Percentiles rank a stretch among this genome's conserved stretches.
phyloP scores from a whole-genome alignment of 225 moss, liverwort and hornwort species.

The Rhytidiadelphus loreus region DNA sequence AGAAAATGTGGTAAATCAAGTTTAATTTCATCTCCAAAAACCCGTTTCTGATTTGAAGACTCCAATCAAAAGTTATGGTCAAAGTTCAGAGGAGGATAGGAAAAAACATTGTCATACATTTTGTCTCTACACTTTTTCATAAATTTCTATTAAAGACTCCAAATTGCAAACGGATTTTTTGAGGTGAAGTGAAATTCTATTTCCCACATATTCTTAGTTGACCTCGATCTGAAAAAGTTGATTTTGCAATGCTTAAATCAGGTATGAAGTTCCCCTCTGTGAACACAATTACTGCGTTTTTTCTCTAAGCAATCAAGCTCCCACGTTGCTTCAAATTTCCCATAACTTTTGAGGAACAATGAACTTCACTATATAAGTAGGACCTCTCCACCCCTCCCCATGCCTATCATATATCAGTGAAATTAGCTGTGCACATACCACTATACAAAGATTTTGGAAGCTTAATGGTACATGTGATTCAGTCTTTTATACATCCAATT shows the following conservation, averaged over 20 bases:
- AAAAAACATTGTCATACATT: accelerated
- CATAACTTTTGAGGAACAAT: neutral
- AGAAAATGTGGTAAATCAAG: accelerated
- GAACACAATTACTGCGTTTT: neutral
- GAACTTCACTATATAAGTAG: too few species aligned
- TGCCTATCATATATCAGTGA: too few species aligned
- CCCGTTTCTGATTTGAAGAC: neutral
- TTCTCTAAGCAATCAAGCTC: neutral
- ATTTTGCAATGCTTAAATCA: neutral
- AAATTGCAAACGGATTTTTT: accelerated
- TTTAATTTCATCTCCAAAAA: neutral
- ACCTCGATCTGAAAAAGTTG: accelerated
- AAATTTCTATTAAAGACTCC: neutral
- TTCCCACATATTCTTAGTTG: neutral
- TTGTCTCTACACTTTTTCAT: neutral
- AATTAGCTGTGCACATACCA: accelerated
- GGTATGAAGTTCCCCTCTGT: accelerated
- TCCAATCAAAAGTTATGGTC: neutral
- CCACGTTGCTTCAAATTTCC: neutral
- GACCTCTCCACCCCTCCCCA: neutral
- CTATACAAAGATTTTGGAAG: accelerated
- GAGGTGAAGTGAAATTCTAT: accelerated
- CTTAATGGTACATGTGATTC: neutral
- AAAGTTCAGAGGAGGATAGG: accelerated
- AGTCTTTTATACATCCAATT: too few species aligned